Evolutionary conservation across 2,329 filamentous ascomycete genomes (phyloP).

Genomic region (Neonectria neomacrospora): DNA sequence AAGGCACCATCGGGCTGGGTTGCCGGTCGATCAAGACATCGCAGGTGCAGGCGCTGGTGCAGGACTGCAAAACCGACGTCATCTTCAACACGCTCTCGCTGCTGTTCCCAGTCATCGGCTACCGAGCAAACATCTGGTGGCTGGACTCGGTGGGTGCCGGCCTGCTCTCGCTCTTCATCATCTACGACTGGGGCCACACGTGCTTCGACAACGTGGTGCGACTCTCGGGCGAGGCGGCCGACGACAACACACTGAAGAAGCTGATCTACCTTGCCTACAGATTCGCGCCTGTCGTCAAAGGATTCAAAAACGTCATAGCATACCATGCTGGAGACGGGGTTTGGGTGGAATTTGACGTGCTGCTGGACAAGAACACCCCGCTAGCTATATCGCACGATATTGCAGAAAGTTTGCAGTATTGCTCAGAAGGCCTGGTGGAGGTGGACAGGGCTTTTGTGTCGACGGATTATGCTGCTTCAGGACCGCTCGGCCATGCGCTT

Average conservation of each 20-base stretch:
- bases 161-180: slow-evolving; percentile 73
- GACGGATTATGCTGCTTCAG: slow-evolving; percentile 49
- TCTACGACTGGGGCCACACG: slow-evolving; percentile 74
- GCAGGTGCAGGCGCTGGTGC: slow-evolving; percentile 76
- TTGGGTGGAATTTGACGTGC: slow-evolving; percentile 49
- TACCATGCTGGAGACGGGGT: slow-evolving; percentile 50
- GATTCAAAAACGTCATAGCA: slow-evolving; percentile 49
- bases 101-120: slow-evolving; percentile 80
- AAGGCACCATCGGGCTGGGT: slow-evolving; percentile 84
- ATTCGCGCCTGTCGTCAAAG: slow-evolving; percentile 47
- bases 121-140: slow-evolving; percentile 71
- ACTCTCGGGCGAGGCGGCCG: slow-evolving; percentile 48
- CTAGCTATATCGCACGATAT: slow-evolving; percentile 48
- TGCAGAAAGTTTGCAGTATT: slow-evolving; percentile 50
- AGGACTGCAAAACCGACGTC: slow-evolving; percentile 71
- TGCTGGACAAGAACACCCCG: slow-evolving; percentile 47
- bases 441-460: slow-evolving; percentile 50
- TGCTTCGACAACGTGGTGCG: slow-evolving; percentile 47
- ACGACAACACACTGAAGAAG: slow-evolving; percentile 46
- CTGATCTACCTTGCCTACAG: slow-evolving; percentile 49
- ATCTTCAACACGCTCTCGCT: slow-evolving; percentile 90
- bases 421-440: slow-evolving; percentile 46
- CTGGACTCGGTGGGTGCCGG: slow-evolving; percentile 71
- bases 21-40: slow-evolving; percentile 85
- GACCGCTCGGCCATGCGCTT: slow-evolving; percentile 46